Evolutionary conservation across 257 asterid genomes (phyloP).

Genomic region (Galeopsis tetrahit): DNA sequence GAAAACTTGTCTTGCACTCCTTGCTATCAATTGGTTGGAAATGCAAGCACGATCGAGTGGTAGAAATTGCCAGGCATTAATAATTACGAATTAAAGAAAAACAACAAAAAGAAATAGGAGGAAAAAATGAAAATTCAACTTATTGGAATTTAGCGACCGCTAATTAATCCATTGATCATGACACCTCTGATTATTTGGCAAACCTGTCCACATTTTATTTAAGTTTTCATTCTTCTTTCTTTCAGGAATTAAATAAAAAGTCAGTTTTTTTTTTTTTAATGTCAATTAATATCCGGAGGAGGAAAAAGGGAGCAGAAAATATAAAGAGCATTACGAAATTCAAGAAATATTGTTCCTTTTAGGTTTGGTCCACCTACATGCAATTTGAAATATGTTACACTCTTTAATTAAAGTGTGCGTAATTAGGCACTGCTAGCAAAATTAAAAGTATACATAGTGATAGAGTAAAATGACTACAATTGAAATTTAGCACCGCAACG

Average conservation of each 20-base stretch:
- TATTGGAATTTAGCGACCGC: not conserved
- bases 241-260: too few species aligned
- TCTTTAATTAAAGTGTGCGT: not conserved
- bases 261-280: too few species aligned
- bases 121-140: not conserved
- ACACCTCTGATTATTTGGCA: not conserved
- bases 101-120: not conserved
- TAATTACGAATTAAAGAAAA: not conserved
- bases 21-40: constrained; percentile 22
- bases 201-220: not conserved
- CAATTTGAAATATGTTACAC: not conserved
- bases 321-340: not conserved
- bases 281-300: too few species aligned
- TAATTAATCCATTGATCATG: not conserved
- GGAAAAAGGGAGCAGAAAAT: not conserved
- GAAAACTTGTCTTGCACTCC: constrained; percentile 33
- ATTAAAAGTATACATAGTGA: too few species aligned
- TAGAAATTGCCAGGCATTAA: not conserved
- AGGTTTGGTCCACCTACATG: not conserved
- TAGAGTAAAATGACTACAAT: too few species aligned
- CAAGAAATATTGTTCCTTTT: not conserved
- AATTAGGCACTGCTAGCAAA: not conserved
- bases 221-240: not conserved
- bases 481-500: not conserved
- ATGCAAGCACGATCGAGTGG: not conserved